These are phyloP conservation scores for Babesia divergens DNA, from an alignment of 169 alveolate genomes.

Conservation along the genomic window DNA sequence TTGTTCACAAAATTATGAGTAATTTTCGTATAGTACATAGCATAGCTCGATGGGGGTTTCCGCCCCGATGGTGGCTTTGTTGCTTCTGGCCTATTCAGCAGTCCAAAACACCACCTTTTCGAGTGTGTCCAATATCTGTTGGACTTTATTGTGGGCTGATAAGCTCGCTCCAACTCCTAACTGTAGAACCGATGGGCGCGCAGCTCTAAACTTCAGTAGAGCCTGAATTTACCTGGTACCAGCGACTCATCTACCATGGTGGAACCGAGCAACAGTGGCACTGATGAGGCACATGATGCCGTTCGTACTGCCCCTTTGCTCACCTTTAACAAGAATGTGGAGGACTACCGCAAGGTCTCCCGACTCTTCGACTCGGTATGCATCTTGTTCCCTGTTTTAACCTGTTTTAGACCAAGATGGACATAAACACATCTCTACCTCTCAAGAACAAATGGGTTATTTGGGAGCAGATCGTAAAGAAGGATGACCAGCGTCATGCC, in stretches of 20 bases:
- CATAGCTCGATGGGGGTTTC: too few species aligned
- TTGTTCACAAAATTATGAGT: neutral
- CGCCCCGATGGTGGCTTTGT: too few species aligned
- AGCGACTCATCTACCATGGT: slow-evolving; percentile 32
- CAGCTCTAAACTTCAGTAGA: too few species aligned
- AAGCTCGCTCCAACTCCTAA: neutral
- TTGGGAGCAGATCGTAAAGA: slow-evolving; percentile 79
- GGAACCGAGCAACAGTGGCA: slow-evolving; percentile 5
- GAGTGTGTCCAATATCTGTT: too few species aligned
- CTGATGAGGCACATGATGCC: slow-evolving; percentile 11
- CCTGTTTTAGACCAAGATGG: slow-evolving; percentile 8
- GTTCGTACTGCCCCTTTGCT: slow-evolving; percentile 13
- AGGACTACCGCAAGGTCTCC: slow-evolving; percentile 33
- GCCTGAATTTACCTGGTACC: too few species aligned
- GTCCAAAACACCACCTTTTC: too few species aligned
- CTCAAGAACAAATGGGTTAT: slow-evolving; percentile 82
- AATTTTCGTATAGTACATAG: too few species aligned
- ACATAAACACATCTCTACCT: slow-evolving; percentile 41
- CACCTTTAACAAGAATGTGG: slow-evolving; percentile 53
- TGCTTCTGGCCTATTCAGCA: too few species aligned
- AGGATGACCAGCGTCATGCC: slow-evolving; percentile 67
- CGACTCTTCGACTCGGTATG: slow-evolving; percentile 45
- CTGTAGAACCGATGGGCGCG: too few species aligned
- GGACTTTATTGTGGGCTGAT: neutral
- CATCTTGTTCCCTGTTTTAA: neutral